A percentile compares a stretch with the other conserved stretches of the same genome.
Conservation (phyloP, 768 basidiomycete genomes). For the Xerocomus spinulosus region DNA sequence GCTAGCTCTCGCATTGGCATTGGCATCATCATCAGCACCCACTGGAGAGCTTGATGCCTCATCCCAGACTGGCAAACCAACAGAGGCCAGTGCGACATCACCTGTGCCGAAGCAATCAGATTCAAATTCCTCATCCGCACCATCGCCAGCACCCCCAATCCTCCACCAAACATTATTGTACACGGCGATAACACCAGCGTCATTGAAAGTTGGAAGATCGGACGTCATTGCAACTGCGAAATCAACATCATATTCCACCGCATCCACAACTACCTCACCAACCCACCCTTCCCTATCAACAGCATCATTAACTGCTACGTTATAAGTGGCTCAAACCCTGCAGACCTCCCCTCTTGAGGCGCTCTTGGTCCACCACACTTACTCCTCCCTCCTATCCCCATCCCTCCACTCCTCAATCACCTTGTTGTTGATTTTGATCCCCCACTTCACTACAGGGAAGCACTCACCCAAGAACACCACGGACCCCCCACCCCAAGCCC, state of each 20-base stretch:
- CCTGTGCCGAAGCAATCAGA: constrained; percentile 19
- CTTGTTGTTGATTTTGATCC: background rate
- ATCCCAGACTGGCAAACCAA: constrained; percentile 9
- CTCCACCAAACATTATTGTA: background rate
- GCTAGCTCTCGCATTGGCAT: background rate
- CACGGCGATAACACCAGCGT: constrained; percentile 17
- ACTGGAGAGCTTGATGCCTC: constrained; percentile 1
- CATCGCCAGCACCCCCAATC: background rate
- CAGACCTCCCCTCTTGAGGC: too few relatives aligned
- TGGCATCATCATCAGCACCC: background rate
- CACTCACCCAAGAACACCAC: too few relatives aligned
- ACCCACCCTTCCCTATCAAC: too few relatives aligned
- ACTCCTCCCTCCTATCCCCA: constrained; percentile 6
- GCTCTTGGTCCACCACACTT: background rate
- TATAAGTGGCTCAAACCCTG: too few relatives aligned
- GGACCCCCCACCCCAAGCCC: too few relatives aligned
- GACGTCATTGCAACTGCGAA: background rate
- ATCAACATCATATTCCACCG: constrained; percentile 15
- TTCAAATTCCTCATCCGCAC: constrained; percentile 1
- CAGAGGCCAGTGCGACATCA: constrained; percentile 7
- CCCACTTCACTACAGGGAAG: background rate
- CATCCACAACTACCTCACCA: too few relatives aligned
- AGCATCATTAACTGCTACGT: too few relatives aligned
- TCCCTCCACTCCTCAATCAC: background rate
- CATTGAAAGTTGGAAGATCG: constrained; percentile 13